Conservation (phyloP, 768 basidiomycete genomes). For the Cystobasidium onofrii region DNA sequence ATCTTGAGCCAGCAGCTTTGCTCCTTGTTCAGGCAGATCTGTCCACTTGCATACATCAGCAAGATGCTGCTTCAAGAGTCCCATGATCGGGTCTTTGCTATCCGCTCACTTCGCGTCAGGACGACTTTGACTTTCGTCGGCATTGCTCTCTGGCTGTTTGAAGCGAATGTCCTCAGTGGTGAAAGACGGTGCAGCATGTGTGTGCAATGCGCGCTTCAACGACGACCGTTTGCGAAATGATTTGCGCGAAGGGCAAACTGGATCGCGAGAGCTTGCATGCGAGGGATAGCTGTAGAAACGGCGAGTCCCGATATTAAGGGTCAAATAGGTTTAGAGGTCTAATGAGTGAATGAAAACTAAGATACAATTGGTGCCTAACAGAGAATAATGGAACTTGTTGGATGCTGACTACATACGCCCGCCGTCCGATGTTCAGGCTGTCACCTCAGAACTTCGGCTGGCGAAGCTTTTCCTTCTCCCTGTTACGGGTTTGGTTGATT, state of each 20-base stretch:
- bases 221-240: background rate
- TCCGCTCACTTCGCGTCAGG: constrained; percentile 20
- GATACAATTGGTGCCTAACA: background rate
- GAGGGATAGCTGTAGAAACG: background rate
- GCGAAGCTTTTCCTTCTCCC: constrained; percentile 9
- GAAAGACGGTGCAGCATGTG: background rate
- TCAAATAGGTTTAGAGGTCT: background rate
- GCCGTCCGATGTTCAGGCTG: background rate
- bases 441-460: constrained; percentile 19
- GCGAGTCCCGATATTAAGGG: too few relatives aligned
- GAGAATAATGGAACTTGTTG: too few relatives aligned
- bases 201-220: too few relatives aligned
- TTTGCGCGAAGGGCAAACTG: background rate
- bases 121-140: constrained; percentile 24
- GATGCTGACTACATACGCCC: background rate
- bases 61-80: too few relatives aligned
- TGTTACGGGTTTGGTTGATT: background rate
- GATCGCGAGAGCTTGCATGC: background rate
- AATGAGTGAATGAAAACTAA: background rate
- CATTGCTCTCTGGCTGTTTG: background rate
- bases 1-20: constrained; percentile 12
- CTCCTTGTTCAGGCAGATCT: constrained; percentile 27
- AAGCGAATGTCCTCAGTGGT: background rate
- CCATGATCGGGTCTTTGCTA: background rate
- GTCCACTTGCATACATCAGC: background rate